These are phyloP conservation scores for Eucalyptus shirleyi DNA, from an alignment of 345 rosid genomes.

Conservation along the genomic window DNA sequence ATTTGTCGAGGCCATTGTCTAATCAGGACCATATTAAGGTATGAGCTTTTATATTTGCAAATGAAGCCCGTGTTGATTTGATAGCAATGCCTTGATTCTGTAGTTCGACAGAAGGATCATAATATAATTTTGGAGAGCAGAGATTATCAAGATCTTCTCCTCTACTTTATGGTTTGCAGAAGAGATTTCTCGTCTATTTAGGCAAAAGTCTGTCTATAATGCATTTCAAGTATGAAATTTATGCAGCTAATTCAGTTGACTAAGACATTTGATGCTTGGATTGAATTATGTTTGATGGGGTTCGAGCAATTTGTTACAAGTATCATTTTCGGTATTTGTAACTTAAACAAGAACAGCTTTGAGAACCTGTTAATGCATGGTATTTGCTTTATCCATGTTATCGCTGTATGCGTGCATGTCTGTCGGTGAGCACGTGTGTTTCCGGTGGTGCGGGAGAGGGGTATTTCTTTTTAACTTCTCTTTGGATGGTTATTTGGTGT, in stretches of 20 bases:
- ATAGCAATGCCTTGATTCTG: no score
- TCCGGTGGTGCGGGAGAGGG: neutral
- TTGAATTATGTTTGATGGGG: neutral
- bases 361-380: neutral
- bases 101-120: no score
- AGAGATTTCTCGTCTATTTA: no score
- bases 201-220: no score
- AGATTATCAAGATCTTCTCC: no score
- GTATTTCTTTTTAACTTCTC: neutral
- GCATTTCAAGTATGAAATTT: neutral
- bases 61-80: neutral
- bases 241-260: neutral
- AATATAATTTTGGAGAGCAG: no score
- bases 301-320: neutral
- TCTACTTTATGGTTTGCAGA: no score
- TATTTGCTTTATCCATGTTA: neutral
- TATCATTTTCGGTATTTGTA: neutral
- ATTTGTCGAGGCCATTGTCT: conserved; percentile 20
- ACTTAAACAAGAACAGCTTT: neutral
- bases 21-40: conserved; percentile 59
- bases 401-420: neutral
- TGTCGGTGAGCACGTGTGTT: neutral
- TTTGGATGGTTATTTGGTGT: neutral
- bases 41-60: neutral
- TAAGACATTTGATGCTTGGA: neutral